Percentiles rank a stretch among this genome's conserved stretches.
Conservation (phyloP, 352 stramenopile species). For the Phytophthora cactorum region DNA sequence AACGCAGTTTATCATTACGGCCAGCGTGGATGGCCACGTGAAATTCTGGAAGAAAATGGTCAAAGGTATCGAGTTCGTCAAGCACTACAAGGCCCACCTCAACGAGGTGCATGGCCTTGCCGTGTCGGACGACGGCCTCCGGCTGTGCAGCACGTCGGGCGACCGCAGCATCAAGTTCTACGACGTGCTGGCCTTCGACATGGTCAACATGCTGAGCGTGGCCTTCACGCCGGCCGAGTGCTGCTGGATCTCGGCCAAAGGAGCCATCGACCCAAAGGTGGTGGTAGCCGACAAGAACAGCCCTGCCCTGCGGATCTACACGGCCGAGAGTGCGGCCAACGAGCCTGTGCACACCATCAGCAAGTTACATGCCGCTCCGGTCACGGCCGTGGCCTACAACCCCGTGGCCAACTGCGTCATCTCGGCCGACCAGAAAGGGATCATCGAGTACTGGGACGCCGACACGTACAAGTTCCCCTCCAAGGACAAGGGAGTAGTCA, state of each 20-base stretch:
- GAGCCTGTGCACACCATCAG: slow-evolving; percentile 75
- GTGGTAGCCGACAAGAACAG: slow-evolving; percentile 75
- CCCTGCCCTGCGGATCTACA: slow-evolving; percentile 88
- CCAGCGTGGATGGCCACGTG: slow-evolving; percentile 95
- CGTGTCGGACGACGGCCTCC: slow-evolving; percentile 85
- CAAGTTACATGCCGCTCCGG: slow-evolving; percentile 90
- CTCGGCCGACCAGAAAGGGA: slow-evolving; percentile 90
- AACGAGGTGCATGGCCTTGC: slow-evolving; percentile 85
- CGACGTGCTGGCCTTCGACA: slow-evolving; percentile 98
- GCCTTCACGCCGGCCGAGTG: slow-evolving; percentile 70
- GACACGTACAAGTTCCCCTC: slow-evolving; percentile 66
- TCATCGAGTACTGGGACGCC: slow-evolving; percentile 95
- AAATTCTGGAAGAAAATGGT: slow-evolving; percentile 99
- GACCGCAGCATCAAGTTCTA: slow-evolving; percentile 99
- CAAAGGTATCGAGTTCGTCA: slow-evolving; percentile 98
- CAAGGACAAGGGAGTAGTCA: slow-evolving; percentile 24
- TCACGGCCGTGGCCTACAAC: slow-evolving; percentile 92
- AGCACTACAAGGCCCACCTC: slow-evolving; percentile 98
- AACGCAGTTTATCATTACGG: slow-evolving; percentile 98
- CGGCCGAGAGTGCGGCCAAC: slow-evolving; percentile 60
- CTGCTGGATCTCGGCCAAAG: slow-evolving; percentile 77
- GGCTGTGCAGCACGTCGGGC: slow-evolving; percentile 82
- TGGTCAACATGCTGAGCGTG: slow-evolving; percentile 96
- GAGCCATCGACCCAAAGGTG: slow-evolving; percentile 67
- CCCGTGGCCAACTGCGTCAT: slow-evolving; percentile 87